Percentiles rank a stretch among this genome's conserved stretches.
These are phyloP conservation scores for Penicillium freii DNA, from an alignment of 2,329 filamentous ascomycete genomes.

Conservation along the genomic window DNA sequence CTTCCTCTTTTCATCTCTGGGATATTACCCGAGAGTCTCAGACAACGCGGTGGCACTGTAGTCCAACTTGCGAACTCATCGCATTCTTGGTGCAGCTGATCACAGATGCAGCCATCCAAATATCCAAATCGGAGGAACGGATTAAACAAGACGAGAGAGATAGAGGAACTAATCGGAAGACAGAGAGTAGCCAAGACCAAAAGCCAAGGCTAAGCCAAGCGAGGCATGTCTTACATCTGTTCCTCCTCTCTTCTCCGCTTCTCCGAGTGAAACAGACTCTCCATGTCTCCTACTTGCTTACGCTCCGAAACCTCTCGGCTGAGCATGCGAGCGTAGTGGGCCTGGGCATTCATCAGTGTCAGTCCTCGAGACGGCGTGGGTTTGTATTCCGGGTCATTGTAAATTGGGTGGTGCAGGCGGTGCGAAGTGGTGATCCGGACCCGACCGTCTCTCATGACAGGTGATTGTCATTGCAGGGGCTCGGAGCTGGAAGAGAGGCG, in stretches of 20 bases:
- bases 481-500: constrained; percentile 92
- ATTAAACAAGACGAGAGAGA: not conserved
- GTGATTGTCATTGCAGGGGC: constrained; percentile 88
- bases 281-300: constrained; percentile 85
- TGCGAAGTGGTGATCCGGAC: constrained; percentile 42
- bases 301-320: constrained; percentile 76
- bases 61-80: not conserved
- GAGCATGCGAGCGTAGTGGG: constrained; percentile 68
- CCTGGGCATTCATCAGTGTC: constrained; percentile 52
- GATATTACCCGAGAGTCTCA: constrained; percentile 1
- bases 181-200: not conserved
- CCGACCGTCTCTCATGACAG: constrained; percentile 78
- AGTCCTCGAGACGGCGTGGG: constrained; percentile 49
- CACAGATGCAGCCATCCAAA: not conserved
- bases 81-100: not conserved
- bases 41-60: not conserved
- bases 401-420: constrained; percentile 42
- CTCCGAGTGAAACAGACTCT: constrained; percentile 66
- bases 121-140: not conserved
- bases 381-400: constrained; percentile 33
- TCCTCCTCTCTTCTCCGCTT: constrained; percentile 23
- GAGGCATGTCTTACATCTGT: constrained; percentile 14
- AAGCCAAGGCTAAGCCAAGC: not conserved
- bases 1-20: constrained; percentile 1
- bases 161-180: not conserved